Percentiles rank a stretch among this genome's conserved stretches.
Evolutionary conservation across 108 stramenopile species (phyloP).

Genomic region (Cyclotella atomus): DNA sequence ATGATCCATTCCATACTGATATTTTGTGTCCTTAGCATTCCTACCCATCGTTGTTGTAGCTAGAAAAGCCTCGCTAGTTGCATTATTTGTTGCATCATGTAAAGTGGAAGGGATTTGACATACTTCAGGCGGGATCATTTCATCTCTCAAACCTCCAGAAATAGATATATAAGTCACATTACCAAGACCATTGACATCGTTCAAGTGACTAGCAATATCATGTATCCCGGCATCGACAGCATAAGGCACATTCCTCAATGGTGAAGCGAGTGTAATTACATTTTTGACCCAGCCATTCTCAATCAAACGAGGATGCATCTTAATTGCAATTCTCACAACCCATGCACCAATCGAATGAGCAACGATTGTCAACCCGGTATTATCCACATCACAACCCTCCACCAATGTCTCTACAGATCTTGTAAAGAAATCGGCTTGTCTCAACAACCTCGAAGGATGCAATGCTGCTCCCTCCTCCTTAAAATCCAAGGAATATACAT

Average conservation of each 20-base stretch:
- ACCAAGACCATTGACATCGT: slow-evolving; percentile 14
- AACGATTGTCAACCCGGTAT: slow-evolving; percentile 55
- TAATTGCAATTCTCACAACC: slow-evolving; percentile 56
- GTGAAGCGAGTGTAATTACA: slow-evolving; percentile 74
- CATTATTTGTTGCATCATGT: not conserved
- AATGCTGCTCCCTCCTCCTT: slow-evolving; percentile 71
- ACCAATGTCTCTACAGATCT: slow-evolving; percentile 50
- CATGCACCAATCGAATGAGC: slow-evolving; percentile 84
- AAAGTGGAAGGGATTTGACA: slow-evolving; percentile 48
- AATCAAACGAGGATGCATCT: slow-evolving; percentile 27
- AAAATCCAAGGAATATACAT: slow-evolving; percentile 82
- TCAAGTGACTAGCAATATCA: slow-evolving; percentile 32
- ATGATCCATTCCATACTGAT: slow-evolving; percentile 80
- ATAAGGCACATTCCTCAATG: slow-evolving; percentile 62
- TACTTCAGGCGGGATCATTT: slow-evolving; percentile 72
- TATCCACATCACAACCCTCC: slow-evolving; percentile 30
- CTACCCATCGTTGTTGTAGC: slow-evolving; percentile 18
- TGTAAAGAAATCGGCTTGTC: slow-evolving; percentile 68
- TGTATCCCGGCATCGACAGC: slow-evolving; percentile 64
- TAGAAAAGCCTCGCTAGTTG: slow-evolving; percentile 28
- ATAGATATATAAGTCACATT: slow-evolving; percentile 57
- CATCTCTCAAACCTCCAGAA: slow-evolving; percentile 79
- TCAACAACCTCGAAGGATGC: slow-evolving; percentile 61
- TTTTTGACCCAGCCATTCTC: slow-evolving; percentile 45
- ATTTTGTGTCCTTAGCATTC: not conserved